A percentile compares a stretch with the other conserved stretches of the same genome.
phyloP scores from a whole-genome alignment of 2,329 filamentous ascomycete genomes.

The Botryosphaeria dothidea region DNA sequence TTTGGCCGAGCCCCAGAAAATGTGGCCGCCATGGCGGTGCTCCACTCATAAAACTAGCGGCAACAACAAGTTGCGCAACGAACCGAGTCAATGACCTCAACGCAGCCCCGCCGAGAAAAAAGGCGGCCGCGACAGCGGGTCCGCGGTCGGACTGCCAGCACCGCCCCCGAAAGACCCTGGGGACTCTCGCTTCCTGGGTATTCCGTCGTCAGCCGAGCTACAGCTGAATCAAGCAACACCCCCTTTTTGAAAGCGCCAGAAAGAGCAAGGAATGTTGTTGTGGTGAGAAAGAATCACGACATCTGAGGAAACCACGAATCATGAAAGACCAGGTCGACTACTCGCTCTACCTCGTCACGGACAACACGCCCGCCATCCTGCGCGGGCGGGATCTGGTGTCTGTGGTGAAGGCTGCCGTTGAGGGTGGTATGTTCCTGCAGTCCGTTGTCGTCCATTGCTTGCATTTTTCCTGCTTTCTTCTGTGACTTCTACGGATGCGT shows the following conservation, averaged over 20 bases:
- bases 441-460: too few species aligned
- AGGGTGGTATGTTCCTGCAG: slow-evolving; percentile 60
- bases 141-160: background rate
- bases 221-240: background rate
- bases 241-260: background rate
- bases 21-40: too few species aligned
- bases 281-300: background rate
- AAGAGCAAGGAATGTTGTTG: slow-evolving; percentile 6
- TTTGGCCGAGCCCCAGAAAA: background rate
- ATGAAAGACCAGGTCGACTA: slow-evolving; percentile 60
- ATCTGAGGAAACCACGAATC: background rate
- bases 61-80: background rate
- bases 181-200: background rate
- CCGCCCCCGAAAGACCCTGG: background rate
- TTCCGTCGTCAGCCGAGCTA: background rate
- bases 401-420: slow-evolving; percentile 74
- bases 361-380: slow-evolving; percentile 84
- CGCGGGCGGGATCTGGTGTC: slow-evolving; percentile 67
- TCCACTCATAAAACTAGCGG: too few species aligned
- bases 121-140: background rate
- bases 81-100: background rate
- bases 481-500: background rate
- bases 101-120: slow-evolving; percentile 7
- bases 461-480: too few species aligned
- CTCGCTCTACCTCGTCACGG: slow-evolving; percentile 86